Conservation (phyloP, 108 stramenopile species). For the Bacterosira constricta region DNA sequence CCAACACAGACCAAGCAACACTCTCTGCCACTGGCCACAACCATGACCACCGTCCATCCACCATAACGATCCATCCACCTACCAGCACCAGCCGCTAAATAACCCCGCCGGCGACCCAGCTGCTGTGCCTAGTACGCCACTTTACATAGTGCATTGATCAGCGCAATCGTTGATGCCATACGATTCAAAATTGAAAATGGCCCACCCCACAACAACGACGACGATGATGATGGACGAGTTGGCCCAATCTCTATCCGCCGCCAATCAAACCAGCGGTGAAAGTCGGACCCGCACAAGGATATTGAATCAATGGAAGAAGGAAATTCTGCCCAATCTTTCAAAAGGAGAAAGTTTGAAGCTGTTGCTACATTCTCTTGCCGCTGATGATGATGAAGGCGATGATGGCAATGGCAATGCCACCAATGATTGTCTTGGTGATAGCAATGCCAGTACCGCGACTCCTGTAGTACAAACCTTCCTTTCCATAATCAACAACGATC, state of each 20-base stretch:
- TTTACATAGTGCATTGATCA: too few relatives aligned
- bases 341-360: constrained; percentile 2
- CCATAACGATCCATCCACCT: too few relatives aligned
- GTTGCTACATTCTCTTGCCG: constrained; percentile 6
- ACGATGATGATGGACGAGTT: too few relatives aligned
- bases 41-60: too few relatives aligned
- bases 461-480: neutral
- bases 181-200: too few relatives aligned
- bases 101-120: too few relatives aligned
- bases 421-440: constrained; percentile 1
- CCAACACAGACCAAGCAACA: too few relatives aligned
- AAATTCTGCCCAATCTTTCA: constrained; percentile 19
- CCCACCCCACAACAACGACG: too few relatives aligned
- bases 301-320: constrained; percentile 20
- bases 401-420: neutral
- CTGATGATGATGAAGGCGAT: neutral
- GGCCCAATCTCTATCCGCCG: neutral
- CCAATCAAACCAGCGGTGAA: neutral
- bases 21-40: too few relatives aligned
- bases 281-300: constrained; percentile 26
- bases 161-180: too few relatives aligned
- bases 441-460: neutral
- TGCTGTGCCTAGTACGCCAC: too few relatives aligned
- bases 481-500: constrained; percentile 6
- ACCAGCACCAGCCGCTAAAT: too few relatives aligned